Conservation (phyloP, 2,329 filamentous ascomycete species). For the Pestalotiopsis sp. region DNA sequence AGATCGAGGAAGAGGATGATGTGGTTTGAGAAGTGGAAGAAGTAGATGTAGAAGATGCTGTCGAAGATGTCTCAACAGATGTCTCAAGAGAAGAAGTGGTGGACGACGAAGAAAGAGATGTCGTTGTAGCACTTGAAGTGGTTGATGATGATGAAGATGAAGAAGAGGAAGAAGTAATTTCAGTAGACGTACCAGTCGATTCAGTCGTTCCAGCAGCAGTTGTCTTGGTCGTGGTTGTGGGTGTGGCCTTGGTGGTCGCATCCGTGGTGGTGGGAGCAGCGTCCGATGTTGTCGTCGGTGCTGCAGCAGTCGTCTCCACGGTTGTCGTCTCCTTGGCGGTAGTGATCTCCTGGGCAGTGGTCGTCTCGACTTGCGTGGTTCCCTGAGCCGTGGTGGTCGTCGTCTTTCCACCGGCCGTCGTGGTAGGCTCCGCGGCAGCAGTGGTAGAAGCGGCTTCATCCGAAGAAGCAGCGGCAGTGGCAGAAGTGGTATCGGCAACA, state of each 20-base stretch:
- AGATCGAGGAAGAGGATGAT: constrained; percentile 7
- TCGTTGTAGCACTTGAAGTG: constrained; percentile 19
- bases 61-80: constrained; percentile 1
- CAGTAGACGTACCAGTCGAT: constrained; percentile 32
- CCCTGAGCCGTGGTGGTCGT: constrained; percentile 5
- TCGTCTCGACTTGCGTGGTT: background rate
- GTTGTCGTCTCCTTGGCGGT: constrained; percentile 18
- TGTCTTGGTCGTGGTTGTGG: background rate
- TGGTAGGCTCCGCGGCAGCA: background rate
- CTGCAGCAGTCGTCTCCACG: background rate
- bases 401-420: background rate
- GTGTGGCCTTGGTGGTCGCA: constrained; percentile 13
- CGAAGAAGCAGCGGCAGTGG: constrained; percentile 5
- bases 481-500: background rate
- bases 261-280: background rate
- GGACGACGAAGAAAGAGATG: constrained; percentile 17
- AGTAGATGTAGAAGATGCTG: background rate
- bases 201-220: constrained; percentile 23
- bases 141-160: background rate
- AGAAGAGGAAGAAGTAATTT: constrained; percentile 10
- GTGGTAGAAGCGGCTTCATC: constrained; percentile 7
- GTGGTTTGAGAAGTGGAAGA: background rate
- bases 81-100: constrained; percentile 17
- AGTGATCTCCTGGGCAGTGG: constrained; percentile 11
- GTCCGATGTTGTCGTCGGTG: background rate